A percentile compares a stretch with the other conserved stretches of the same genome.
Evolutionary conservation across 306 rosid species (phyloP).

Genomic region (Styphnolobium japonicum): DNA sequence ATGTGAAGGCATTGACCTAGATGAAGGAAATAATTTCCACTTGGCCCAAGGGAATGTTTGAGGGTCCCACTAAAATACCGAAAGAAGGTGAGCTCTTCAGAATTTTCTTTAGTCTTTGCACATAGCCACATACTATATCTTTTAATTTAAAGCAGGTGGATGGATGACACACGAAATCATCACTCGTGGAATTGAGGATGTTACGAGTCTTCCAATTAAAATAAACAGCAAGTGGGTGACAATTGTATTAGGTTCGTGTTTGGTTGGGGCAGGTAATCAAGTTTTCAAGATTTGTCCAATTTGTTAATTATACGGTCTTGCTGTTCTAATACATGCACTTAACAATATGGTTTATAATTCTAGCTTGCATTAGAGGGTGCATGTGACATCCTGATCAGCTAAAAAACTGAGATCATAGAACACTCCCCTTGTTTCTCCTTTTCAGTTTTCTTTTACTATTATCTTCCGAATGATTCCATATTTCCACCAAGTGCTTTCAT

Average conservation of each 20-base stretch:
- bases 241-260: constrained; percentile 48
- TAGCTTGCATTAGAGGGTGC: background rate
- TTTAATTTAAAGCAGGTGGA: constrained; percentile 28
- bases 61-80: constrained; percentile 40
- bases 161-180: constrained; percentile 35
- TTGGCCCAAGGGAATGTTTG: constrained; percentile 45
- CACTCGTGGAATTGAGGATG: constrained; percentile 22
- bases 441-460: constrained; percentile 2
- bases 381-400: background rate
- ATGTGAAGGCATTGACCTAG: constrained; percentile 46
- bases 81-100: constrained; percentile 24
- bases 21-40: constrained; percentile 36
- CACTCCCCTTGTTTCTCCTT: background rate
- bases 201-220: constrained; percentile 11
- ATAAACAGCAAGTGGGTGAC: constrained; percentile 29
- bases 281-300: constrained; percentile 8
- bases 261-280: constrained; percentile 64
- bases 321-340: background rate
- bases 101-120: constrained; percentile 26
- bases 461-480: constrained; percentile 20
- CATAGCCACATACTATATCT: background rate
- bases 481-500: constrained; percentile 25
- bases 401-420: background rate
- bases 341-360: background rate
- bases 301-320: background rate